Base-by-base conservation (phyloP, 129 eudicot genomes). In the Chrysanthemum seticuspe region DNA sequence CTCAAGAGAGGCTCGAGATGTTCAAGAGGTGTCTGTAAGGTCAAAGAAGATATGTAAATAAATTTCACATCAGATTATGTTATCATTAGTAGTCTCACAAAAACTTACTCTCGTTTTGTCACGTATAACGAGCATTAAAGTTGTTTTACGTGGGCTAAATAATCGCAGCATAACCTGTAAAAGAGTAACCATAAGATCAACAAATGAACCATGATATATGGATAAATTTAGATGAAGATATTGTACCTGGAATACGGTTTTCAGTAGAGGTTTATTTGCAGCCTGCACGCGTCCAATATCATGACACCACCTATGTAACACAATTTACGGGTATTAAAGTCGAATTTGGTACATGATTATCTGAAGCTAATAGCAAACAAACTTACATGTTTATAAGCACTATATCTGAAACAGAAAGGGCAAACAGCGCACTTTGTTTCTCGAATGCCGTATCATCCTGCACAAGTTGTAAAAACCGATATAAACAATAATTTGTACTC, bases 281-380 rank as follows among this genome's bases (percentile, higher is more conserved):
- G 91, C 91, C 80, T 83, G 87, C 60, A 80, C 91, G 74, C 91
- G 91, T 15, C 91, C 91, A 73, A 83, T 79, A 60, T 83, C 87
- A 79, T 79, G 84, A 75, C 87, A 83, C 87, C 87, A 83, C 81
- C 87, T 83, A 72, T 8, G 53, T 34, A 66, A 14, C 47, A 40
- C 45, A 25, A 47, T 12, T 29, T 9, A 6, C 48, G 16, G 4
- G 6, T 8, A 45, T 40, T 1, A 7, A 40, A 40, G 10, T 6
- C 47, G 9, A 40, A 40, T 40, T 40, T 10, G 1, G 47, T 40
- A 40, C 47, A 40, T 40, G 47, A 40, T 40, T 40, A 7, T 40
- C 47, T 40, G 47, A 40, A 40, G 47, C 16, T 53, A 53, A 14
- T 1, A 60, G 60, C 18, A 58, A 72, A 54, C 45, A 12, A 13